Evolutionary conservation across 257 asterid species (phyloP).

Genomic region (Primulina huaijiensis): DNA sequence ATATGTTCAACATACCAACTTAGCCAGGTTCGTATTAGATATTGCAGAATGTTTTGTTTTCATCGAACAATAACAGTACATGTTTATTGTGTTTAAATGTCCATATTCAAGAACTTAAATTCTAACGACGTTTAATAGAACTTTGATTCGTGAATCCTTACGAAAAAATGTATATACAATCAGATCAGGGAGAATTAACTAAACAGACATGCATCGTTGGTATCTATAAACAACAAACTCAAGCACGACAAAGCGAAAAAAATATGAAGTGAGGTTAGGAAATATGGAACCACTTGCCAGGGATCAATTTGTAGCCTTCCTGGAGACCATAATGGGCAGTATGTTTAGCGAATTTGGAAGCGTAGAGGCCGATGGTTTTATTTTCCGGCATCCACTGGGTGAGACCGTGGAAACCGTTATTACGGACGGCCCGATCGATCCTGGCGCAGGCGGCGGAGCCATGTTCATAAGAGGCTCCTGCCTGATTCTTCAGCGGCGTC

Average conservation of each 20-base stretch:
- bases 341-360: constrained; percentile 32
- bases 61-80: no score
- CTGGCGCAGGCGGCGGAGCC: constrained; percentile 29
- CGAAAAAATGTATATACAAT: no score
- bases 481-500: constrained; percentile 20
- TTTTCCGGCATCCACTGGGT: constrained; percentile 28
- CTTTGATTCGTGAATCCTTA: background rate
- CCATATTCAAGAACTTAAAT: no score
- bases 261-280: background rate
- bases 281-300: constrained; percentile 30
- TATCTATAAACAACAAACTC: background rate
- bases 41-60: background rate
- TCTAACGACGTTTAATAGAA: no score
- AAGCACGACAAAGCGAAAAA: background rate
- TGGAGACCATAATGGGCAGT: constrained; percentile 29
- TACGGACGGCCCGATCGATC: constrained; percentile 32
- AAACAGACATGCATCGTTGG: no score
- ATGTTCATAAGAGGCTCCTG: constrained; percentile 22
- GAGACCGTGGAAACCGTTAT: constrained; percentile 22
- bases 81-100: no score
- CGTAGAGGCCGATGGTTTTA: constrained; percentile 25
- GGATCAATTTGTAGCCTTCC: constrained; percentile 37
- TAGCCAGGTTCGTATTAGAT: background rate
- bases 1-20: background rate
- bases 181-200: background rate